Conservation (phyloP, 2,329 filamentous ascomycete species). For the Xylaria sp. region DNA sequence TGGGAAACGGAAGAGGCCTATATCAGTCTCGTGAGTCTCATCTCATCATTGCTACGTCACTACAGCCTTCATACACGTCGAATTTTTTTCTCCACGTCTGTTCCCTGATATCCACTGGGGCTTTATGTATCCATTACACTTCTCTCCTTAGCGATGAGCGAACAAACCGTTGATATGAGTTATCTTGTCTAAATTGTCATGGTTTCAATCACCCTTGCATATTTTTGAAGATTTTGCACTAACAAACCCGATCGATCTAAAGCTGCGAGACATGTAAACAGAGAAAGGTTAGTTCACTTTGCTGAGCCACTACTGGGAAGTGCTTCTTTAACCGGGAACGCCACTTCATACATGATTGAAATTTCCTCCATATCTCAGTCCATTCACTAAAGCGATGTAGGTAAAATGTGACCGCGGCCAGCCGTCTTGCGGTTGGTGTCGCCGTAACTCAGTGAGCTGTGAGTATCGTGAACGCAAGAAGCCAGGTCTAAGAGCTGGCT, state of each 20-base stretch:
- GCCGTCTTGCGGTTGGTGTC: constrained; percentile 73
- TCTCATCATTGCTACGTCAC: background rate
- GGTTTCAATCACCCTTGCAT: background rate
- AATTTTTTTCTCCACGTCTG: too few species aligned
- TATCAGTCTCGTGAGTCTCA: constrained; percentile 61
- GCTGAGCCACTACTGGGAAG: background rate
- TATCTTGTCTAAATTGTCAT: constrained; percentile 7
- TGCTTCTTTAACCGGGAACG: background rate
- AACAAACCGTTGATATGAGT: too few species aligned
- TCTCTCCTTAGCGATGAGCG: too few species aligned
- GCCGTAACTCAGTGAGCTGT: constrained; percentile 65
- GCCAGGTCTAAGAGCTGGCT: constrained; percentile 68
- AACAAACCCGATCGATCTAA: constrained; percentile 43
- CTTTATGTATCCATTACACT: too few species aligned
- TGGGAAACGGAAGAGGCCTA: constrained; percentile 65
- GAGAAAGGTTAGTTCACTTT: constrained; percentile 67
- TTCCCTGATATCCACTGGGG: too few species aligned
- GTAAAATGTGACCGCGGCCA: constrained; percentile 79
- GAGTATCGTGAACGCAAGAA: constrained; percentile 75
- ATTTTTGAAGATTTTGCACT: constrained; percentile 38
- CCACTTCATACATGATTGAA: too few species aligned
- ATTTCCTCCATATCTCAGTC: background rate
- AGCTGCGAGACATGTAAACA: constrained; percentile 82
- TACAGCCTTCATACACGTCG: background rate
- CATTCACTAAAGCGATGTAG: constrained; percentile 43